Percentiles rank a stretch among this genome's conserved stretches.
phyloP scores from a whole-genome alignment of 2,329 filamentous ascomycete genomes.

The Scedosporium minutisporum region DNA sequence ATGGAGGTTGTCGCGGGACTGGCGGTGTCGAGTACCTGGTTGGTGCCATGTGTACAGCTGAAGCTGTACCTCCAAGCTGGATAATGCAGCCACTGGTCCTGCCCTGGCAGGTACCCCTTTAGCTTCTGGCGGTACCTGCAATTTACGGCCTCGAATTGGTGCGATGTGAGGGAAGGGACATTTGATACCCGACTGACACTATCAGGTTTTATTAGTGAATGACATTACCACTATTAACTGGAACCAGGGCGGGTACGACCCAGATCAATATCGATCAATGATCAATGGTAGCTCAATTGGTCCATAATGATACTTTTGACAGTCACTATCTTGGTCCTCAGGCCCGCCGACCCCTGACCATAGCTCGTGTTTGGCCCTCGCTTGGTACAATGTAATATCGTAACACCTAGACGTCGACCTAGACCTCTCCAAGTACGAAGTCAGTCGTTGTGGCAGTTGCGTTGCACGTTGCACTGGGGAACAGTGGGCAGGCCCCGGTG shows the following conservation, averaged over 20 bases:
- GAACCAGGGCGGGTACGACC: not conserved
- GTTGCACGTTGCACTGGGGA: not conserved
- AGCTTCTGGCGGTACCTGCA: not conserved
- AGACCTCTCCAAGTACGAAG: not conserved
- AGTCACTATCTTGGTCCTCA: not conserved
- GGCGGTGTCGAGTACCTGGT: not conserved
- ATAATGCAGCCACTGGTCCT: not conserved
- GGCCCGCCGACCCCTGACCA: conserved; percentile 2
- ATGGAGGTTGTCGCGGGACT: not conserved
- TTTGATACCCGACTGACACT: not conserved
- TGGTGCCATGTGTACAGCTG: not conserved
- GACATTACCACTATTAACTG: not conserved
- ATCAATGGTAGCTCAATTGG: not conserved
- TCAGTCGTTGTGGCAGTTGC: not conserved
- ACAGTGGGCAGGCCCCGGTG: not conserved
- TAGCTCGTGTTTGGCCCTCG: not conserved
- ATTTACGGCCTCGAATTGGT: not conserved
- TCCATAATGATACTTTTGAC: not conserved
- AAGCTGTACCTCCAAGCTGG: not conserved
- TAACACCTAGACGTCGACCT: conserved; percentile 2
- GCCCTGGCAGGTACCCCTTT: not conserved
- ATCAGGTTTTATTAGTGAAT: not conserved
- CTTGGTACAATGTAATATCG: not conserved
- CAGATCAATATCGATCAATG: not conserved
- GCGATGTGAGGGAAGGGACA: not conserved